Conservation (phyloP, 2,329 filamentous ascomycete species). For the Fusarium lyarnte region DNA sequence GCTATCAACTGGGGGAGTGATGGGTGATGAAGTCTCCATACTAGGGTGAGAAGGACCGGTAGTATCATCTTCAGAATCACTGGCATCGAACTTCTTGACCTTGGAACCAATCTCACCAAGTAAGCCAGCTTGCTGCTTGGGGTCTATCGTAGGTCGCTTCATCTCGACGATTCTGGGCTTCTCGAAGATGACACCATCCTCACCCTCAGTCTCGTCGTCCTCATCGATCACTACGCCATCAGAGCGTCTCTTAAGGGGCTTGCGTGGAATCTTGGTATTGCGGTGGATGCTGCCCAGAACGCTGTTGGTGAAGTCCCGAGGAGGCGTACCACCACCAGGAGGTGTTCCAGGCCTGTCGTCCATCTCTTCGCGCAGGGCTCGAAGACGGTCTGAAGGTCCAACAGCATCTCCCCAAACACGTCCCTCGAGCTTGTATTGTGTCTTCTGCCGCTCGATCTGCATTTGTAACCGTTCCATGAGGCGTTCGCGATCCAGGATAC, state of each 20-base stretch:
- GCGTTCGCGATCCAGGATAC: conserved; percentile 90
- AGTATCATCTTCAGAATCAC: conserved; percentile 77
- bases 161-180: conserved; percentile 83
- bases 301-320: conserved; percentile 73
- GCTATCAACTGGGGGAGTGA: conserved; percentile 70
- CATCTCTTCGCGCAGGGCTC: conserved; percentile 95
- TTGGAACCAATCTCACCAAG: conserved; percentile 78
- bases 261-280: conserved; percentile 64
- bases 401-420: conserved; percentile 85
- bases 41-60: conserved; percentile 81
- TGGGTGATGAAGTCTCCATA: conserved; percentile 74
- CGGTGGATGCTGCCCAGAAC: conserved; percentile 78
- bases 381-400: conserved; percentile 89
- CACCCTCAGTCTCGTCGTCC: conserved; percentile 60
- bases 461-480: conserved; percentile 95
- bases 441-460: conserved; percentile 96
- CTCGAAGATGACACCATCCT: conserved; percentile 69
- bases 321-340: conserved; percentile 62
- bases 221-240: conserved; percentile 60
- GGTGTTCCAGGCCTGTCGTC: conserved; percentile 68
- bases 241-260: conserved; percentile 56
- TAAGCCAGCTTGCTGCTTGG: conserved; percentile 73
- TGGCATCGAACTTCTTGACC: conserved; percentile 76
- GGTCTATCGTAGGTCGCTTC: conserved; percentile 73
- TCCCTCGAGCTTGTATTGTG: conserved; percentile 95